Conservation (phyloP, 2,329 filamentous ascomycete genomes). For the Penicillium sp. region DNA sequence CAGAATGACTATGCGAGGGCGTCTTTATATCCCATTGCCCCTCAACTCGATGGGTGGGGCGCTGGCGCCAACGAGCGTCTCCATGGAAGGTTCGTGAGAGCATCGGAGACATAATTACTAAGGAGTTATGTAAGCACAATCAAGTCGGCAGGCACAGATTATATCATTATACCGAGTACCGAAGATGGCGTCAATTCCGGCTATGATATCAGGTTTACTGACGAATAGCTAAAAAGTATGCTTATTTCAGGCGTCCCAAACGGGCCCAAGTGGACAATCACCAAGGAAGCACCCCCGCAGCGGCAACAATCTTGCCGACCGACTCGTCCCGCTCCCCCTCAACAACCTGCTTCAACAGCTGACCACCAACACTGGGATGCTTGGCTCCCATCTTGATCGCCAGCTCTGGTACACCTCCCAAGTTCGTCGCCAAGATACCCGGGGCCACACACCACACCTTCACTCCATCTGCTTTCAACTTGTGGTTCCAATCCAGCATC, state of each 20-base stretch:
- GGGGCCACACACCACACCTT: conserved; percentile 52
- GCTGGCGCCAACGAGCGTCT: no score
- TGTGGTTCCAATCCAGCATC: conserved; percentile 51
- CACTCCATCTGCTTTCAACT: conserved; percentile 47
- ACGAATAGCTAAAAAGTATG: not conserved
- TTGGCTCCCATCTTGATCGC: conserved; percentile 12
- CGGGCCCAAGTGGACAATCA: not conserved
- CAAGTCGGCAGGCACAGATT: not conserved
- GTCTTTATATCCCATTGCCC: not conserved
- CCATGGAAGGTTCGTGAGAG: not conserved
- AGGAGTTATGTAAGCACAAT: not conserved
- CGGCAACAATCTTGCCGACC: conserved; percentile 6
- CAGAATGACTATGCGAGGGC: not conserved
- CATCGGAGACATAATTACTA: not conserved
- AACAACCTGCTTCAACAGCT: conserved; percentile 9
- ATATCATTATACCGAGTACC: not conserved
- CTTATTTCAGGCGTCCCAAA: no score
- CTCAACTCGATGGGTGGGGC: not conserved
- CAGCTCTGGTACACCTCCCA: conserved; percentile 8
- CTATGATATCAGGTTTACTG: not conserved
- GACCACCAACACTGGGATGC: conserved; percentile 13
- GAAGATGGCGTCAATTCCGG: not conserved
- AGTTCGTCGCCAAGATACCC: conserved; percentile 48
- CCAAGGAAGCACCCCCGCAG: not conserved
- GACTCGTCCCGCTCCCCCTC: conserved; percentile 12